A percentile compares a stretch with the other conserved stretches of the same genome.
phyloP scores from a whole-genome alignment of 2,329 filamentous ascomycete species.

The Penicillium polonicum region DNA sequence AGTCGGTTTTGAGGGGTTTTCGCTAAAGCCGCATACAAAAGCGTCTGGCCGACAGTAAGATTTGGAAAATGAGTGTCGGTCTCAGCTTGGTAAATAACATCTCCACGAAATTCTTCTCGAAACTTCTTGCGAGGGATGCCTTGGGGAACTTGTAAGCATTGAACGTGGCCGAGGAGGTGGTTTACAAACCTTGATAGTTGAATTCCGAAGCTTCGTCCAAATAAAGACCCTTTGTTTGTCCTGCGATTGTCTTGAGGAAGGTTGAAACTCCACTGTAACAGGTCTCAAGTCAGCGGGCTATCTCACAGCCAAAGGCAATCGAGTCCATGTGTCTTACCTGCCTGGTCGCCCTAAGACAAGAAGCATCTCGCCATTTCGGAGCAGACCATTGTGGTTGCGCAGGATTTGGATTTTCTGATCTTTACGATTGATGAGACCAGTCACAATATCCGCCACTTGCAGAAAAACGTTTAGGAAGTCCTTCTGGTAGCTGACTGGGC shows the following conservation, averaged over 20 bases:
- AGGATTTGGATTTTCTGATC: not conserved
- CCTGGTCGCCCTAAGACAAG: not conserved
- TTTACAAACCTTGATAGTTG: not conserved
- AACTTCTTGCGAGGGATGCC: constrained; percentile 43
- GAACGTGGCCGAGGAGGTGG: not conserved
- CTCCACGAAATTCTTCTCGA: constrained; percentile 35
- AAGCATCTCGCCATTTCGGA: not conserved
- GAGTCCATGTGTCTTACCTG: not conserved
- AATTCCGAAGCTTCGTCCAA: not conserved
- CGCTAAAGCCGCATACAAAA: constrained; percentile 53
- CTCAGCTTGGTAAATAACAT: constrained; percentile 40
- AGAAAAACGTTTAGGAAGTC: not conserved
- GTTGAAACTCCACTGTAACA: not conserved
- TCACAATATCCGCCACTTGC: not conserved
- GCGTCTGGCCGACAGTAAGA: constrained; percentile 57
- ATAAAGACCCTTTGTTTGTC: not conserved
- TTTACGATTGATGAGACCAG: not conserved
- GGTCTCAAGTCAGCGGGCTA: not conserved
- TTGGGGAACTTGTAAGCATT: not conserved
- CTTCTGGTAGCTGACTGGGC: not conserved
- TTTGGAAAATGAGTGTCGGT: constrained; percentile 55
- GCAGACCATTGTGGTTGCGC: not conserved
- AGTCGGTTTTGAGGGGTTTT: not conserved
- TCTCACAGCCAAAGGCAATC: not conserved
- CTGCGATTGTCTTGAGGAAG: not conserved